These are phyloP conservation scores for Fusarium algeriense DNA, from an alignment of 2,329 filamentous ascomycete genomes.

Conservation along the genomic window DNA sequence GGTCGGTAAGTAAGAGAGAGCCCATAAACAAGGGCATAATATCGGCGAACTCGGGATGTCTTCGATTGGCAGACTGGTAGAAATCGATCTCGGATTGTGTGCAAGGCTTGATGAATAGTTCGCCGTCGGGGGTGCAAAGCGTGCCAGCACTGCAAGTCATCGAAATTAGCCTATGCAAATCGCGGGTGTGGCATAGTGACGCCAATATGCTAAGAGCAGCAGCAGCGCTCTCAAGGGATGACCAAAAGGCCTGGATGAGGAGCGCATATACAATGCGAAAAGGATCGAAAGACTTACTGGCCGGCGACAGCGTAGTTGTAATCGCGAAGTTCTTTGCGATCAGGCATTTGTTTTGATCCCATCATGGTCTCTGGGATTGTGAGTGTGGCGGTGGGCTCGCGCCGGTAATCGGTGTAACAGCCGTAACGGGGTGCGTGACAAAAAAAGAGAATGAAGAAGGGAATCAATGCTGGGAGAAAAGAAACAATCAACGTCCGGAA, in stretches of 20 bases:
- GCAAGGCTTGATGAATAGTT: conserved; percentile 94
- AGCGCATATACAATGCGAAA: conserved; percentile 30
- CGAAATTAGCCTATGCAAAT: conserved; percentile 29
- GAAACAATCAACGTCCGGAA: conserved; percentile 22
- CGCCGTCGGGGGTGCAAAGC: conserved; percentile 83
- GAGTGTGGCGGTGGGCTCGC: conserved; percentile 34
- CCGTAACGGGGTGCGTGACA: background rate
- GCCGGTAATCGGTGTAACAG: conserved; percentile 27
- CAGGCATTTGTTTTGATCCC: conserved; percentile 60
- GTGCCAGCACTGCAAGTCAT: conserved; percentile 80
- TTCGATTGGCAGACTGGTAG: conserved; percentile 78
- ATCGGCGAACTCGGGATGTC: conserved; percentile 79
- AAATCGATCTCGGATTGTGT: conserved; percentile 87
- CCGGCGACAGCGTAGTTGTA: conserved; percentile 85
- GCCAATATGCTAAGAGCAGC: conserved; percentile 23
- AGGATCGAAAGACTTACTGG: conserved; percentile 71
- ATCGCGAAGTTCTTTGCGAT: conserved; percentile 71
- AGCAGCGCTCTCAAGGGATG: conserved; percentile 7
- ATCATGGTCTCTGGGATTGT: conserved; percentile 36
- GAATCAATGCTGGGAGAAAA: conserved; percentile 9
- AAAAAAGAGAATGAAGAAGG: conserved; percentile 6
- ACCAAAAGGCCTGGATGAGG: background rate
- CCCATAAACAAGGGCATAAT: conserved; percentile 91
- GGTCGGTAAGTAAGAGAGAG: conserved; percentile 76
- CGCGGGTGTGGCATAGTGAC: conserved; percentile 28